Percentiles rank a stretch among this genome's conserved stretches.
Conservation (phyloP, 306 rosid species). For the Luffa acutangula region DNA sequence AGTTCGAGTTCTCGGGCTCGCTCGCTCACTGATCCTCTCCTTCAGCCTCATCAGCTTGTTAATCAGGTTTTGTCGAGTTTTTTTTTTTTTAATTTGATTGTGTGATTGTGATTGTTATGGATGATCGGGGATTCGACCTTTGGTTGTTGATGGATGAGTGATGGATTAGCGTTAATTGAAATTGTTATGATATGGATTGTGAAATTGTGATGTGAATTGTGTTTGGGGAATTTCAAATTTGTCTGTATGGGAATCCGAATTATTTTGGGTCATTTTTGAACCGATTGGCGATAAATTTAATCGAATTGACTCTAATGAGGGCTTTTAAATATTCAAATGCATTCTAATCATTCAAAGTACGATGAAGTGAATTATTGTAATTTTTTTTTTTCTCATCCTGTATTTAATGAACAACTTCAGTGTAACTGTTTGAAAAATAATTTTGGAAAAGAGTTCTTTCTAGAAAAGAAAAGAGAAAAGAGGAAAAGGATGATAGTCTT, state of each 20-base stretch:
- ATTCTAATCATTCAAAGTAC: neutral
- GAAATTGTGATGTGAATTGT: neutral
- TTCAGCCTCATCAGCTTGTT: conserved; percentile 81
- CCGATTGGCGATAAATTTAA: neutral
- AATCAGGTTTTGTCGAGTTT: conserved; percentile 35
- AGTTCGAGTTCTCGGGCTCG: conserved; percentile 84
- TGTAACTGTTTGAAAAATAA: neutral
- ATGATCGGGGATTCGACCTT: neutral
- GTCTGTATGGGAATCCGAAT: neutral
- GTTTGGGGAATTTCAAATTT: neutral
- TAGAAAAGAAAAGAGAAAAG: neutral
- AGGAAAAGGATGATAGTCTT: neutral
- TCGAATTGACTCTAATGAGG: neutral
- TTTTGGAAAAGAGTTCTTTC: neutral
- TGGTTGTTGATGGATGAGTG: neutral
- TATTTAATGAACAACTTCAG: neutral
- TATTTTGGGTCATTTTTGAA: neutral
- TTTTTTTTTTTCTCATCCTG: neutral
- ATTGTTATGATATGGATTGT: neutral
- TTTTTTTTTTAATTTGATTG: neutral
- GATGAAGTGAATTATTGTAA: neutral
- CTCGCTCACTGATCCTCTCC: conserved; percentile 71
- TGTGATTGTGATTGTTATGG: neutral
- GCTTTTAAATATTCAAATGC: neutral
- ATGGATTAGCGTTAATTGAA: neutral